A percentile compares a stretch with the other conserved stretches of the same genome.
phyloP scores from a whole-genome alignment of 305 asterid species.

The Fraxinus paxiana region DNA sequence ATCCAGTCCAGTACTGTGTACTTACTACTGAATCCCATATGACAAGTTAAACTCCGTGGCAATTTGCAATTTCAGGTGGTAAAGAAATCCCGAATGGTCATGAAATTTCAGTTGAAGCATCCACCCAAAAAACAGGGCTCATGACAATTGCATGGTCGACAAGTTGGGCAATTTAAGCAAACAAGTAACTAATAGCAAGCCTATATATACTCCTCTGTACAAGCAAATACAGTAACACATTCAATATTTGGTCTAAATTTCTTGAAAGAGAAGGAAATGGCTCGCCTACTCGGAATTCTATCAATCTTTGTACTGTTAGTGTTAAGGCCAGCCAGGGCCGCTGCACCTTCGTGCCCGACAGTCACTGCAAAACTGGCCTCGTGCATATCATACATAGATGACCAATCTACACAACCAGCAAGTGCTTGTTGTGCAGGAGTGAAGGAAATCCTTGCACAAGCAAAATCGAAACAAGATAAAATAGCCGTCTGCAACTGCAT shows the following conservation, averaged over 20 bases:
- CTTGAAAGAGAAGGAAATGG: neutral
- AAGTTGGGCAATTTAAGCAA: neutral
- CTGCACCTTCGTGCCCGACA: constrained; percentile 10
- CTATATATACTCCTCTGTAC: neutral
- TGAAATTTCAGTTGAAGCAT: neutral
- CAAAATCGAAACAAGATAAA: neutral
- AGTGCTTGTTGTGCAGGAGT: constrained; percentile 26
- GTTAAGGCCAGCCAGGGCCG: neutral
- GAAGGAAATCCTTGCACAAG: neutral
- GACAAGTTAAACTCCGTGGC: neutral
- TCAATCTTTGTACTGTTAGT: neutral
- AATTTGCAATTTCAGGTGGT: neutral
- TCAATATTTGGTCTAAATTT: neutral
- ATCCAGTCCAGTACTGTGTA: neutral
- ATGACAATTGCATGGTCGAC: neutral
- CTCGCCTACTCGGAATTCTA: neutral
- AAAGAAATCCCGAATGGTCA: neutral
- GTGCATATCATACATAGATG: constrained; percentile 18
- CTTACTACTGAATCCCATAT: neutral
- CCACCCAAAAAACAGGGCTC: neutral
- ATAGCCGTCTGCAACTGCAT: constrained; percentile 31
- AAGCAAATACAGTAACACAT: neutral
- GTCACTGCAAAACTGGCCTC: neutral
- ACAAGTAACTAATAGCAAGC: neutral
- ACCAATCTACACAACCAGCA: neutral